Evolutionary conservation across 2,329 filamentous ascomycete species (phyloP), one percentile per base, ranked within the genome.

Genomic region (Colletotrichum kahawae): DNA sequence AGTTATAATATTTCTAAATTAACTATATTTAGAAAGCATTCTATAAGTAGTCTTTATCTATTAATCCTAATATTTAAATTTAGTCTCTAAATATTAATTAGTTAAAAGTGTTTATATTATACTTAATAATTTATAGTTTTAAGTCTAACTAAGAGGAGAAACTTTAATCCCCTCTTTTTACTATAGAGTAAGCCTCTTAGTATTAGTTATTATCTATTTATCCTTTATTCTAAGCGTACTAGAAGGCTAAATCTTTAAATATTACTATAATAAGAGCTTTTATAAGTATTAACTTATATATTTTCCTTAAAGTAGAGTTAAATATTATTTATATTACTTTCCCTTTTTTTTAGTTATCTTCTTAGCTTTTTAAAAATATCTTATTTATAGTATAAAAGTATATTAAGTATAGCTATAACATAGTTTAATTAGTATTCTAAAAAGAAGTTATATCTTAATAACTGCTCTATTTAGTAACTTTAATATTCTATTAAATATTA

Each of bases 181-280:
- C 10, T n/a, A 21, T n/a, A 21, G 1, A 51, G 2, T 51, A 51
- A 21, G 7, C 10, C 5, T 2, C 2, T n/a, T 18, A n/a, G 1
- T 51, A 51, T 1, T 51, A 51, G 21, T 51, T n/a, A 21, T 21
- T 51, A 51, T 3, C 4, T 51, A 51, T 12, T n/a, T n/a, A 10
- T 10, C 6, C 0, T 21, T n/a, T 21, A n/a, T 51, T 21, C 3
- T 51, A 51, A 9, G 1, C 2, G 1, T 21, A 10, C 1, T 51
- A 51, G 7, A 51, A 6, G 3, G 2, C 8, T 51, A n/a, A 5
- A 3, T 21, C 3, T 3, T 51, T 51, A 51, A 51, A n/a, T n/a
- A n/a, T n/a, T n/a, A n/a, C n/a, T n/a, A n/a, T n/a, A n/a, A n/a
- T n/a, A n/a, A n/a, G n/a, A n/a, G n/a, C n/a, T n/a, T n/a, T n/a